Conservation (phyloP, 495 filamentous ascomycete species). For the Hyaloscypha hepaticicola region DNA sequence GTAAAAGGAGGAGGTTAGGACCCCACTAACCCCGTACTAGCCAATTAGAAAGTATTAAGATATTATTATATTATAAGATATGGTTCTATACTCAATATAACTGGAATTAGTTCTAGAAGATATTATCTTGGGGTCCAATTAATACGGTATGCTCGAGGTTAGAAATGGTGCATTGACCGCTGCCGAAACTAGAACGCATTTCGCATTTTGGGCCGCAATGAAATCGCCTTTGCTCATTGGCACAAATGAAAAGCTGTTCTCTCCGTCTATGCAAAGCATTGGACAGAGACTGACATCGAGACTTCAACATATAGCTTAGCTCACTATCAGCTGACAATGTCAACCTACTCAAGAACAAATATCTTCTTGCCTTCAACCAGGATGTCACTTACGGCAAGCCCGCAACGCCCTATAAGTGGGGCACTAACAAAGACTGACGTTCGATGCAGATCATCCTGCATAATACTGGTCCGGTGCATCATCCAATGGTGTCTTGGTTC, state of each 20-base stretch:
- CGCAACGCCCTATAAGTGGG: constrained; percentile 9
- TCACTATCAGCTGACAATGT: constrained; percentile 38
- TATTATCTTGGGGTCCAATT: too few species aligned
- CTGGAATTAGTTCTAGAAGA: too few species aligned
- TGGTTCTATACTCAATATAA: too few species aligned
- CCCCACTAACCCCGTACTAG: too few species aligned
- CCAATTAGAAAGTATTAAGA: too few species aligned
- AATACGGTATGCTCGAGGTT: too few species aligned
- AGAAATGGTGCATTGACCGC: constrained; percentile 37
- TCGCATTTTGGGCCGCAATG: constrained; percentile 50
- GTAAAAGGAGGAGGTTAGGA: too few species aligned
- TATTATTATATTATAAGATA: too few species aligned
- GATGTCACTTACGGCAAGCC: constrained; percentile 30
- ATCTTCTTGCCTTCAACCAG: constrained; percentile 48
- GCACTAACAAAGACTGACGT: not conserved
- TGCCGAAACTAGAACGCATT: constrained; percentile 46
- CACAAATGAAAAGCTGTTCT: constrained; percentile 26
- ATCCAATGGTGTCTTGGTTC: too few species aligned
- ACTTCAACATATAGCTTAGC: constrained; percentile 31
- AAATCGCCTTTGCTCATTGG: constrained; percentile 52
- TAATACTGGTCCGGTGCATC: too few species aligned
- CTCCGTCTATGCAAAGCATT: too few species aligned
- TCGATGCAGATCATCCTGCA: not conserved
- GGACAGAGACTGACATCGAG: not conserved
- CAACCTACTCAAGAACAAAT: constrained; percentile 42